A percentile compares a stretch with the other conserved stretches of the same genome.
Evolutionary conservation across 2,329 filamentous ascomycete genomes (phyloP).

Genomic region (Coniella lustricola): DNA sequence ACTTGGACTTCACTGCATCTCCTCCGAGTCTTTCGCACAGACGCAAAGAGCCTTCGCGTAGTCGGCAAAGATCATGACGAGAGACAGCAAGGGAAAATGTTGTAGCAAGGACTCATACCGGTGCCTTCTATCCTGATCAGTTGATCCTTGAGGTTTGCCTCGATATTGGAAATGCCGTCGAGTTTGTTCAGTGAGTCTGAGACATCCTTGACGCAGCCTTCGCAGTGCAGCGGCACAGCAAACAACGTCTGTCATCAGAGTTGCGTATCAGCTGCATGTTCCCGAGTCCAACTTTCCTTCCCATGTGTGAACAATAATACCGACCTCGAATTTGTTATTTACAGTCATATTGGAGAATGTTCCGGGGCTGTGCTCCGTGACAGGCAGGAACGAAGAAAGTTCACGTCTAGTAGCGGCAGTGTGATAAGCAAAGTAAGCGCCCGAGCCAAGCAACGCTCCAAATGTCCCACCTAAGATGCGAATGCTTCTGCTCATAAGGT

Average conservation of each 20-base stretch:
- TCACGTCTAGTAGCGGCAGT: neutral
- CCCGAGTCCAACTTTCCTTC: neutral
- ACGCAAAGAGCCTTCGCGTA: neutral
- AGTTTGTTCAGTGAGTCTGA: conserved; percentile 71
- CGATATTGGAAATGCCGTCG: conserved; percentile 72
- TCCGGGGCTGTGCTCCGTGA: conserved; percentile 6
- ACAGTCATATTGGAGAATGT: conserved; percentile 33
- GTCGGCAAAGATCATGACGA: neutral
- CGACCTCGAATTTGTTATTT: conserved; percentile 40
- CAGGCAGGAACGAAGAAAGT: neutral
- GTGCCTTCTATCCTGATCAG: conserved; percentile 81
- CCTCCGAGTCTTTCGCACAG: too few relatives aligned
- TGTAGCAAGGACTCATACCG: conserved; percentile 41
- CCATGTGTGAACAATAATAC: conserved; percentile 7
- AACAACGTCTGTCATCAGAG: conserved; percentile 68
- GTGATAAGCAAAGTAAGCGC: conserved; percentile 19
- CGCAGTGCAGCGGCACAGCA: conserved; percentile 88
- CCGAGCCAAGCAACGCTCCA: conserved; percentile 19
- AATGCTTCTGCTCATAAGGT: conserved; percentile 8
- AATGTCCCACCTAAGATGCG: conserved; percentile 18
- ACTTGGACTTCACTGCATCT: too few relatives aligned
- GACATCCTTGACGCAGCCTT: conserved; percentile 80
- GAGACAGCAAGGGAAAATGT: neutral
- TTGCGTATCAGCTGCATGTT: neutral
- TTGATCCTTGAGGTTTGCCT: conserved; percentile 76